Conservation (phyloP, 2,329 filamentous ascomycete genomes). For the Arthrobotrys megalospora region DNA sequence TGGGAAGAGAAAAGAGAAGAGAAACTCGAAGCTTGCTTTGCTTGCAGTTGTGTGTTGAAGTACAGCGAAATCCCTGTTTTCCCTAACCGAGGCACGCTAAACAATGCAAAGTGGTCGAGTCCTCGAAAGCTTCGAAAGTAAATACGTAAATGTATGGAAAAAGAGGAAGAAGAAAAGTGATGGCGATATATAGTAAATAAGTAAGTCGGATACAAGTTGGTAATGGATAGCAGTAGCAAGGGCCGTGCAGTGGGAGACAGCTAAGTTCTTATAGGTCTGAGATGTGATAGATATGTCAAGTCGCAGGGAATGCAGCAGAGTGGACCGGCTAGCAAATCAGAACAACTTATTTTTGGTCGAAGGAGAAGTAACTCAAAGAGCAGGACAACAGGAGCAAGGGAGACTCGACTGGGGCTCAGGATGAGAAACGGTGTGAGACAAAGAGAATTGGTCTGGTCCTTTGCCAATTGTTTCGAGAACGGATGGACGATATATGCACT, state of each 20-base stretch:
- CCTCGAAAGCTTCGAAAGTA: too few species aligned
- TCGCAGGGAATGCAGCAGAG: constrained; percentile 56
- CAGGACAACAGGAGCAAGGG: constrained; percentile 60
- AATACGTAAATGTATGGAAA: not conserved
- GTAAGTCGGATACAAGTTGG: constrained; percentile 13
- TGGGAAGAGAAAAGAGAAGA: constrained; percentile 47
- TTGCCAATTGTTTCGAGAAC: constrained; percentile 54
- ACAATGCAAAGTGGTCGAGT: not conserved
- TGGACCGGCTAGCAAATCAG: constrained; percentile 48
- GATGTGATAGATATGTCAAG: constrained; percentile 50
- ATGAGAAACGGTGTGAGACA: constrained; percentile 62
- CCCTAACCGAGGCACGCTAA: constrained; percentile 54
- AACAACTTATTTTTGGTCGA: constrained; percentile 51
- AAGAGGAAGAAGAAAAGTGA: not conserved
- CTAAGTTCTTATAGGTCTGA: constrained; percentile 59
- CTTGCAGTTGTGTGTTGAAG: constrained; percentile 23
- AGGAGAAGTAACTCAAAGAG: constrained; percentile 31
- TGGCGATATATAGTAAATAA: constrained; percentile 21
- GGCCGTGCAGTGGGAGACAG: constrained; percentile 39
- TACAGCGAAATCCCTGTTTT: constrained; percentile 56
- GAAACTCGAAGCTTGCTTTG: constrained; percentile 1
- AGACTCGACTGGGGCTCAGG: constrained; percentile 57
- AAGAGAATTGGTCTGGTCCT: constrained; percentile 49
- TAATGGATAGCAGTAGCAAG: constrained; percentile 33
- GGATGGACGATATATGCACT: constrained; percentile 39